Evolutionary conservation across 352 stramenopile species (phyloP).

Genomic region (Blastocystis sp.): DNA sequence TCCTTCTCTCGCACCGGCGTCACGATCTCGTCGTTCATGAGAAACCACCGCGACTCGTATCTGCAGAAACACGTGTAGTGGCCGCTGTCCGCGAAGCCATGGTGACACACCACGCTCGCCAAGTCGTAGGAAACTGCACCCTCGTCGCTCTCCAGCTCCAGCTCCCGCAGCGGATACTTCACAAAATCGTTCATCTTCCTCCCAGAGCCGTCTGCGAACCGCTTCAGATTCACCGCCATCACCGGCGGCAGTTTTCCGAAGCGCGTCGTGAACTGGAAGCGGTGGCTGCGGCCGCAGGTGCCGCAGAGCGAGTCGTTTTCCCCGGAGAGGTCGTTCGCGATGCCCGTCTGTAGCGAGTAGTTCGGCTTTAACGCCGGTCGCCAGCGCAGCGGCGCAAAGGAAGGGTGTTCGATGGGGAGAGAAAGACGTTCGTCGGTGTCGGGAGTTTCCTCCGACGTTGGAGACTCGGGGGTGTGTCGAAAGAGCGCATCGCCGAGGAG

Average conservation of each 20-base stretch:
- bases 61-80: conserved; percentile 33
- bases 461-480: too few relatives aligned
- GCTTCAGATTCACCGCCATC: conserved; percentile 32
- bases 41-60: neutral
- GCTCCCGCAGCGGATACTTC: neutral
- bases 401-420: neutral
- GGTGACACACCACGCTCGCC: conserved; percentile 60
- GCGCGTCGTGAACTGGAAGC: neutral
- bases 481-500: too few relatives aligned
- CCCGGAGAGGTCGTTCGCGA: neutral
- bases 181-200: conserved; percentile 41
- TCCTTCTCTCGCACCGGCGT: neutral
- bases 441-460: too few relatives aligned
- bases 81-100: neutral
- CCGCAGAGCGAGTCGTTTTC: neutral
- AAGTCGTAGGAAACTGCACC: conserved; percentile 61
- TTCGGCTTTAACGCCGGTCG: neutral
- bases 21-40: conserved; percentile 24
- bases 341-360: neutral
- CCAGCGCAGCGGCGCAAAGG: neutral
- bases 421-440: too few relatives aligned
- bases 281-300: neutral
- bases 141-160: conserved; percentile 3
- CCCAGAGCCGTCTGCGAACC: neutral
- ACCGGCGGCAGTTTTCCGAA: conserved; percentile 2